Conservation (phyloP, 768 basidiomycete genomes). For the Tulasnella sp. region DNA sequence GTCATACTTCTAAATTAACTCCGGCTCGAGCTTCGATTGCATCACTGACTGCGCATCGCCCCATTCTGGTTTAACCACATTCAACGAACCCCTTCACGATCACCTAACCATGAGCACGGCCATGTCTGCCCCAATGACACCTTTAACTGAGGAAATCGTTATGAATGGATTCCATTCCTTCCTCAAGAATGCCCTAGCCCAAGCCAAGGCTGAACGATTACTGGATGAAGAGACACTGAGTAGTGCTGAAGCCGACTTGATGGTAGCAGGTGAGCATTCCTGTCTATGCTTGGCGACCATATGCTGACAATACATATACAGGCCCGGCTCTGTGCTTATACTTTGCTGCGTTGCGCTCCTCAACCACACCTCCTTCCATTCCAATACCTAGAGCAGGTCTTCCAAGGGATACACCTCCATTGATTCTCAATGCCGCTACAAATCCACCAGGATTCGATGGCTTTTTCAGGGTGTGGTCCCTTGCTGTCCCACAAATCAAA, state of each 20-base stretch:
- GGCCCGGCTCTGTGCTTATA: conserved; percentile 75
- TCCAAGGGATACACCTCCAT: conserved; percentile 27
- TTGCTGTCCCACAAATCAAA: conserved; percentile 52
- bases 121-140: neutral
- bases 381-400: conserved; percentile 46
- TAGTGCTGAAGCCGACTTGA: conserved; percentile 68
- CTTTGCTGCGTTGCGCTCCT: conserved; percentile 67
- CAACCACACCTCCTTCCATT: conserved; percentile 65
- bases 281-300: neutral
- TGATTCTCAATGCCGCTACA: conserved; percentile 49
- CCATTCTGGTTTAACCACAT: neutral
- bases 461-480: conserved; percentile 63
- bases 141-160: conserved; percentile 31
- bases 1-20: too few relatives aligned
- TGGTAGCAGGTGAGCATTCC: conserved; percentile 58
- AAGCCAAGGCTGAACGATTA: conserved; percentile 60
- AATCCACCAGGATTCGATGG: conserved; percentile 55
- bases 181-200: conserved; percentile 59
- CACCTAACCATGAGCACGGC: neutral
- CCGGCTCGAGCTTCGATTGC: too few relatives aligned
- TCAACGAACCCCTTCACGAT: neutral
- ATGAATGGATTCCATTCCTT: conserved; percentile 75
- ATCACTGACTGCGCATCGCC: neutral
- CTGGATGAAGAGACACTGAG: conserved; percentile 60
- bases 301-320: conserved; percentile 20